Conservation (phyloP, 352 stramenopile genomes). For the Globisporangium orthogonon region DNA sequence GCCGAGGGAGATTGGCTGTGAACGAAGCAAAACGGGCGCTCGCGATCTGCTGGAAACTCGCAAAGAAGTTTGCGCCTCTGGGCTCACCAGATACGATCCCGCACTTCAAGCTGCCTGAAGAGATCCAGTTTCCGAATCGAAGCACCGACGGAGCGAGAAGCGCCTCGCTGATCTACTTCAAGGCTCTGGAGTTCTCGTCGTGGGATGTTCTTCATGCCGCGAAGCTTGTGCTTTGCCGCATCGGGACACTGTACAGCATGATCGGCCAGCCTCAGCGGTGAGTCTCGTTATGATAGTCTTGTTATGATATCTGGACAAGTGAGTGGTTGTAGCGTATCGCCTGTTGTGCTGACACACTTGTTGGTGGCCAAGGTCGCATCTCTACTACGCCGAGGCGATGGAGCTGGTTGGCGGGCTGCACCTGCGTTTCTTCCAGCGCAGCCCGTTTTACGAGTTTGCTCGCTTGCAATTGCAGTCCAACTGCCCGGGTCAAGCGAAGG, state of each 20-base stretch:
- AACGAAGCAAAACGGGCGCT: constrained; percentile 49
- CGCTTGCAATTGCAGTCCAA: constrained; percentile 49
- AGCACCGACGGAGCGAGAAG: constrained; percentile 4
- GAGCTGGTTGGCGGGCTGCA: constrained; percentile 54
- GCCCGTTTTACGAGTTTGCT: constrained; percentile 59
- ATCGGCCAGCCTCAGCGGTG: constrained; percentile 50
- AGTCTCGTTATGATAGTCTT: not conserved
- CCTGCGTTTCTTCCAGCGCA: constrained; percentile 41
- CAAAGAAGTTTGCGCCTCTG: constrained; percentile 29
- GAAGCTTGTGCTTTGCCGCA: constrained; percentile 53
- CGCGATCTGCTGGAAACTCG: constrained; percentile 63
- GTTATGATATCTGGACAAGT: not conserved
- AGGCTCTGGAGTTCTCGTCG: constrained; percentile 61
- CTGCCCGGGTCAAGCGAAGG: constrained; percentile 36
- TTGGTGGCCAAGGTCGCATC: constrained; percentile 20
- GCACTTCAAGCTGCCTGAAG: constrained; percentile 34
- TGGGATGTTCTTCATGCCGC: constrained; percentile 58
- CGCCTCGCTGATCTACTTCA: constrained; percentile 40
- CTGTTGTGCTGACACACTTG: not conserved
- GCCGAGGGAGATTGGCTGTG: constrained; percentile 33
- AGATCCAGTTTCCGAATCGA: constrained; percentile 15
- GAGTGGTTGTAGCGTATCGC: not conserved
- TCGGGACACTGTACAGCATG: constrained; percentile 48
- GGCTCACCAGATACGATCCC: constrained; percentile 7
- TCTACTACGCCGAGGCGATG: constrained; percentile 66